phyloP scores from a whole-genome alignment of 1,284 basidiomycete species.

The Irpex rosettiformis region DNA sequence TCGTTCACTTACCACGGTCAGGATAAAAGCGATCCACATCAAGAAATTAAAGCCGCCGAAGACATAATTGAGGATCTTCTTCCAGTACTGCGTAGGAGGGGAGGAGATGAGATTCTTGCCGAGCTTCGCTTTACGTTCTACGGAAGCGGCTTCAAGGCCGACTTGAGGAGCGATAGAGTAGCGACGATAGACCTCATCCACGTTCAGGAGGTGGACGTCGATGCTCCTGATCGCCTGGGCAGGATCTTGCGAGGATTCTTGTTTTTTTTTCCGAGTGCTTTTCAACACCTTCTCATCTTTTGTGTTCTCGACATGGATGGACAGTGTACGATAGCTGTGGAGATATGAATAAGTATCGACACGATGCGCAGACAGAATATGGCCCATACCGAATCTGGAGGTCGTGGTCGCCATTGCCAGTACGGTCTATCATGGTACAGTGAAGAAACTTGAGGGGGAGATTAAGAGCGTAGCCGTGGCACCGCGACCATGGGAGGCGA shows the following conservation, averaged over 20 bases:
- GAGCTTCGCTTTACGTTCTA: constrained; percentile 37
- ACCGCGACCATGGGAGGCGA: not conserved
- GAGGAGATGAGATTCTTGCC: constrained; percentile 49
- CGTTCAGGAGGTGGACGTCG: constrained; percentile 41
- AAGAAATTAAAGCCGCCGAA: constrained; percentile 54
- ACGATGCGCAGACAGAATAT: not conserved
- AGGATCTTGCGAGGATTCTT: constrained; percentile 25
- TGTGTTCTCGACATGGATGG: constrained; percentile 34
- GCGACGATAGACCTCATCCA: constrained; percentile 40
- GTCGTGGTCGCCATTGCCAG: constrained; percentile 10
- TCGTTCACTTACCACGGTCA: constrained; percentile 34
- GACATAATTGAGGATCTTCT: constrained; percentile 46
- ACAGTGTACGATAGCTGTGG: constrained; percentile 39
- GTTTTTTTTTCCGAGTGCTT: constrained; percentile 13
- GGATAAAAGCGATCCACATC: constrained; percentile 49
- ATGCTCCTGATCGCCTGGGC: constrained; percentile 40
- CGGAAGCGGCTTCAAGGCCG: constrained; percentile 43
- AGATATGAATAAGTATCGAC: too few relatives aligned
- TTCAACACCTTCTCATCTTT: constrained; percentile 20
- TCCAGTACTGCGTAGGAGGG: constrained; percentile 43
- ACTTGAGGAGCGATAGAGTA: constrained; percentile 39
- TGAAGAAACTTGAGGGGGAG: not conserved
- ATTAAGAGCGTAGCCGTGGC: not conserved
- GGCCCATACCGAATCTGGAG: constrained; percentile 19
- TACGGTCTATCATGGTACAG: not conserved